Evolutionary conservation across 2,329 filamentous ascomycete genomes (phyloP).

Genomic region (Phoma sp.): DNA sequence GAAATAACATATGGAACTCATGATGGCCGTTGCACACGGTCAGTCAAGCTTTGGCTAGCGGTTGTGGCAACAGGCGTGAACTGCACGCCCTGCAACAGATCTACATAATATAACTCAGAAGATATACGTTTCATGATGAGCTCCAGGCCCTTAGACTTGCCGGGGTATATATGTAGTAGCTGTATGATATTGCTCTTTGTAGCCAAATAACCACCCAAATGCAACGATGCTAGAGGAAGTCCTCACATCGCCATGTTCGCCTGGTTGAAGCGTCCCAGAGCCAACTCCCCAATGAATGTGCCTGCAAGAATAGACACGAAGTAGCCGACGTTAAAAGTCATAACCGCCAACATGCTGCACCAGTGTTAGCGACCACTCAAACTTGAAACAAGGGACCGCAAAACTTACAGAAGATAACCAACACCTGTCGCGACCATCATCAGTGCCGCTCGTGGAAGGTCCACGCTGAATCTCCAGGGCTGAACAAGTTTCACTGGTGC

Average conservation of each 20-base stretch:
- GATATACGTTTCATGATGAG: background rate
- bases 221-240: background rate
- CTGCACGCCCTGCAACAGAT: slow-evolving; percentile 2
- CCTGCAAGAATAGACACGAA: slow-evolving; percentile 81
- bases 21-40: background rate
- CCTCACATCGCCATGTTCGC: slow-evolving; percentile 40
- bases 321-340: slow-evolving; percentile 88
- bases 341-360: slow-evolving; percentile 85
- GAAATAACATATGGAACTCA: background rate
- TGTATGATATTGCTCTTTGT: background rate
- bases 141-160: slow-evolving; percentile 1
- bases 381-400: background rate
- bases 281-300: slow-evolving; percentile 85
- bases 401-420: slow-evolving; percentile 83
- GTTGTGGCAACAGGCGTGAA: slow-evolving; percentile 20
- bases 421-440: slow-evolving; percentile 78
- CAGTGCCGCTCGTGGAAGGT: slow-evolving; percentile 74
- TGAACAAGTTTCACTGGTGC: slow-evolving; percentile 61
- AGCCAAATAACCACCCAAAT: background rate
- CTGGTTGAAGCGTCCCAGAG: slow-evolving; percentile 71
- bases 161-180: background rate
- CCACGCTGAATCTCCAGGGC: slow-evolving; percentile 84
- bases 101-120: background rate
- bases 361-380: slow-evolving; percentile 25
- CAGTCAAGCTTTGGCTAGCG: slow-evolving; percentile 33